phyloP scores from a whole-genome alignment of 2,329 filamentous ascomycete species.

The Chaetomiaceae sp. region DNA sequence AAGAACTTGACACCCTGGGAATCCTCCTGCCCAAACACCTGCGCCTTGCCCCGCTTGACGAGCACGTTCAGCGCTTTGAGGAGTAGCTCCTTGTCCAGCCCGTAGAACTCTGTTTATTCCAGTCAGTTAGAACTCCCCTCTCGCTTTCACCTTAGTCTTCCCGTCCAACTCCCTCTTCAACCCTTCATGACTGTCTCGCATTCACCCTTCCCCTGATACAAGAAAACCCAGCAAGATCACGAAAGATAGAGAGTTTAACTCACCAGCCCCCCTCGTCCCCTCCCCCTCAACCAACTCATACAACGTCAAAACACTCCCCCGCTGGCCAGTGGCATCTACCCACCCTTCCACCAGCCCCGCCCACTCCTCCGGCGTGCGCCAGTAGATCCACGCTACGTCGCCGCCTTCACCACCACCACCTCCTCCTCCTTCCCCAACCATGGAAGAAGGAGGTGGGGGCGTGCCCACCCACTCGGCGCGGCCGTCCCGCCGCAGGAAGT shows the following conservation, averaged over 20 bases:
- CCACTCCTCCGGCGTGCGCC: constrained; percentile 88
- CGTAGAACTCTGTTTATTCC: constrained; percentile 61
- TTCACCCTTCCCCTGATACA: no score
- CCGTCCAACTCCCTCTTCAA: not conserved
- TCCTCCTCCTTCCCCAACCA: constrained; percentile 22
- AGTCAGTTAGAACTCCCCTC: not conserved
- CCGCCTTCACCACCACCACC: constrained; percentile 5
- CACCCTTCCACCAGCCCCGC: constrained; percentile 69
- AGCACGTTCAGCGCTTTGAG: constrained; percentile 72
- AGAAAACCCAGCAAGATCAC: not conserved
- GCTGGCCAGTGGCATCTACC: constrained; percentile 84
- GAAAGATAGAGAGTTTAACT: constrained; percentile 21
- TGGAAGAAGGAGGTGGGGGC: constrained; percentile 19
- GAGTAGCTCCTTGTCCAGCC: constrained; percentile 79
- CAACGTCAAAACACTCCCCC: constrained; percentile 79
- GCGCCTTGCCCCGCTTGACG: constrained; percentile 85
- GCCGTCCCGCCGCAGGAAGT: constrained; percentile 53
- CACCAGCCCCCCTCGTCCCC: constrained; percentile 61
- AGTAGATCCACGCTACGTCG: constrained; percentile 68
- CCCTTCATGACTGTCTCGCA: no score
- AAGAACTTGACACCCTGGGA: constrained; percentile 96
- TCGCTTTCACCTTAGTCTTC: not conserved
- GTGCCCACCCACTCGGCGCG: constrained; percentile 55
- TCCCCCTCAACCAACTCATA: constrained; percentile 93
- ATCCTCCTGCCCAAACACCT: constrained; percentile 86